Percentiles rank a stretch among this genome's conserved stretches.
phyloP scores from a whole-genome alignment of 1,284 basidiomycete species.

The Microstroma glucosiphilum region DNA sequence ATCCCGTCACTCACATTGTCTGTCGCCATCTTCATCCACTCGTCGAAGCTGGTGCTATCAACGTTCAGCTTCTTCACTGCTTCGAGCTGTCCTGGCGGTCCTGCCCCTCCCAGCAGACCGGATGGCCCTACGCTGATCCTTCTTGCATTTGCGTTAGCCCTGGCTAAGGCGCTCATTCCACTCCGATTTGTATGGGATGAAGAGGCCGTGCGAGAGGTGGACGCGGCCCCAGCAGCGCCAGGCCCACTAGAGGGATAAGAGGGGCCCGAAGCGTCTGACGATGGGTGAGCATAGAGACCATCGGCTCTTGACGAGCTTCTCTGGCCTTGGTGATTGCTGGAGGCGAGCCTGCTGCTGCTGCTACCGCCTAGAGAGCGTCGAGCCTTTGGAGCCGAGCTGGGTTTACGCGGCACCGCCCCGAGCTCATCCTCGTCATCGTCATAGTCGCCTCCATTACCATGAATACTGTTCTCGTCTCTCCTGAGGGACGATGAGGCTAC shows the following conservation, averaged over 20 bases:
- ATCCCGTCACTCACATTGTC: slow-evolving; percentile 70
- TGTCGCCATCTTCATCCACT: slow-evolving; percentile 99
- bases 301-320: too few species aligned
- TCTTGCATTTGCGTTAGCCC: slow-evolving; percentile 6
- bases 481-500: too few species aligned
- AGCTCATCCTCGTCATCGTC: too few species aligned
- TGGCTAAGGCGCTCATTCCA: slow-evolving; percentile 4
- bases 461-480: too few species aligned
- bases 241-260: not conserved
- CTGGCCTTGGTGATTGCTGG: too few species aligned
- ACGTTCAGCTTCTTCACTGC: slow-evolving; percentile 26
- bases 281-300: not conserved
- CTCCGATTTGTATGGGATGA: not conserved
- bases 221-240: not conserved
- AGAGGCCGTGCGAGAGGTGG: not conserved
- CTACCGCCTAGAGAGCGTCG: too few species aligned
- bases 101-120: not conserved
- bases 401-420: too few species aligned
- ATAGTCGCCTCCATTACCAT: too few species aligned
- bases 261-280: not conserved
- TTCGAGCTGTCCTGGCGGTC: not conserved
- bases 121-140: not conserved
- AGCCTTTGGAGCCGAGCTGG: too few species aligned
- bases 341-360: too few species aligned
- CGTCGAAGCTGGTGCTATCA: slow-evolving; percentile 59